Base-by-base conservation (phyloP, 2,329 filamentous ascomycete genomes). In the Cyphellophora attinorum region DNA sequence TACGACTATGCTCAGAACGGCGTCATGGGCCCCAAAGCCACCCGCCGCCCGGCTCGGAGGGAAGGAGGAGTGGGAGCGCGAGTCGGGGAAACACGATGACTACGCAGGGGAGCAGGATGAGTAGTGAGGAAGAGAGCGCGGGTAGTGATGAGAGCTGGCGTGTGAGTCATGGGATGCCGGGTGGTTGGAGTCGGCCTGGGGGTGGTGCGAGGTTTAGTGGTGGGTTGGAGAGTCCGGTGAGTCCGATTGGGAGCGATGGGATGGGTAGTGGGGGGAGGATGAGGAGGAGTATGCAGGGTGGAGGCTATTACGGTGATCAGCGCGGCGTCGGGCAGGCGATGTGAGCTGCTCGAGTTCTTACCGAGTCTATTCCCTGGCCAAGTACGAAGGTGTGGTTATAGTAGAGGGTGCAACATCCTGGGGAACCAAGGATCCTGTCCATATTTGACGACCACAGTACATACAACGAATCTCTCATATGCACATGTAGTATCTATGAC, bases 141-240 rank as follows among this genome's bases (percentile, higher is more conserved):
- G 21, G 21, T n/a, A 25, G 21, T 25, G 21, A 25, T n/a, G 21
- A 25, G 21, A 25, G 21, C 21, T 8, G 21, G 21, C 21, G n/a
- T 8, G 8, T n/a, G 21, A 27, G 37, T 32, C 33, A 37, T 12
- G 39, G 39, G 2, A 45, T 47, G 39, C 44, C 44, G 3, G 40
- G 33, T 12, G 42, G 42, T 2, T 45, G 44, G 42, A 11, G 34
- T 31, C n/a, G 14, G 34, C 18, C 8, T 25, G 25, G 27, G 6
- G 33, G 18, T 11, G 33, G 32, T 19, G 30, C 40, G 8, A 27
- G 37, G 15, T 34, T 23, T n/a, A 42, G 33, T 27, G 27, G 29
- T 14, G 28, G 31, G 13, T 29, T 33, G 15, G 27, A 35, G 11
- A 18, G 21, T n/a, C 21, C 21, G 8, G 21, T 25, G 21, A 25